phyloP scores from a whole-genome alignment of 2,329 filamentous ascomycete genomes.

The Fusarium camptoceras region DNA sequence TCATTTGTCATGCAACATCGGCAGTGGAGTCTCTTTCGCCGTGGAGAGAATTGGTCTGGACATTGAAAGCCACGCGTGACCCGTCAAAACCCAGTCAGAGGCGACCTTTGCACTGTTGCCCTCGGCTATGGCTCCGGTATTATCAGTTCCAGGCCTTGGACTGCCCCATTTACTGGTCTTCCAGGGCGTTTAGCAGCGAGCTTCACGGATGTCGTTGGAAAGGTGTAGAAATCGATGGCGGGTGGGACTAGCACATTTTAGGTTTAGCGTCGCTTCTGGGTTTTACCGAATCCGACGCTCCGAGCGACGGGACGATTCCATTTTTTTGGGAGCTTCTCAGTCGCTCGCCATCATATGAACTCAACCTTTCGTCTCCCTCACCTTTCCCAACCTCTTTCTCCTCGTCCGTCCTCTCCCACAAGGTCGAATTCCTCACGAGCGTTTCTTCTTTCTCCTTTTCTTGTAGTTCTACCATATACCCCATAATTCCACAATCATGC shows the following conservation, averaged over 20 bases:
- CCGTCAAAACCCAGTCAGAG: slow-evolving; percentile 28
- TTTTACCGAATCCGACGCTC: slow-evolving; percentile 55
- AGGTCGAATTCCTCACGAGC: slow-evolving; percentile 45
- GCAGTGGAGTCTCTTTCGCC: slow-evolving; percentile 26
- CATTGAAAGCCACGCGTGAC: slow-evolving; percentile 40
- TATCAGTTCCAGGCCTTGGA: slow-evolving; percentile 30
- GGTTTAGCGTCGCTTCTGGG: slow-evolving; percentile 50
- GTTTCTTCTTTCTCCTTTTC: slow-evolving; percentile 46
- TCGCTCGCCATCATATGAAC: slow-evolving; percentile 46
- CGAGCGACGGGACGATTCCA: slow-evolving; percentile 50
- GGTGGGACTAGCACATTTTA: slow-evolving; percentile 45
- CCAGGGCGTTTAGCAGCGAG: slow-evolving; percentile 30
- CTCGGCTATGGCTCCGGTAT: slow-evolving; percentile 43
- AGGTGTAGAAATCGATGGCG: slow-evolving; percentile 50
- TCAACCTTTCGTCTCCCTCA: slow-evolving; percentile 37
- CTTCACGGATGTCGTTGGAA: slow-evolving; percentile 52
- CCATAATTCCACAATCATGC: slow-evolving; percentile 74
- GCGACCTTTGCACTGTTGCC: background rate
- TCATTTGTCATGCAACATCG: slow-evolving; percentile 43
- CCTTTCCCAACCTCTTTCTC: slow-evolving; percentile 22
- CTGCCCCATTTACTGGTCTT: slow-evolving; percentile 10
- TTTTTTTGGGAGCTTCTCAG: slow-evolving; percentile 54
- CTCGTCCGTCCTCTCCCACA: slow-evolving; percentile 43
- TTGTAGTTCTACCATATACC: slow-evolving; percentile 48
- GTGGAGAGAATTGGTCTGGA: slow-evolving; percentile 25